phyloP scores from a whole-genome alignment of 2,329 filamentous ascomycete species.

The Ceratocystis lukuohia region DNA sequence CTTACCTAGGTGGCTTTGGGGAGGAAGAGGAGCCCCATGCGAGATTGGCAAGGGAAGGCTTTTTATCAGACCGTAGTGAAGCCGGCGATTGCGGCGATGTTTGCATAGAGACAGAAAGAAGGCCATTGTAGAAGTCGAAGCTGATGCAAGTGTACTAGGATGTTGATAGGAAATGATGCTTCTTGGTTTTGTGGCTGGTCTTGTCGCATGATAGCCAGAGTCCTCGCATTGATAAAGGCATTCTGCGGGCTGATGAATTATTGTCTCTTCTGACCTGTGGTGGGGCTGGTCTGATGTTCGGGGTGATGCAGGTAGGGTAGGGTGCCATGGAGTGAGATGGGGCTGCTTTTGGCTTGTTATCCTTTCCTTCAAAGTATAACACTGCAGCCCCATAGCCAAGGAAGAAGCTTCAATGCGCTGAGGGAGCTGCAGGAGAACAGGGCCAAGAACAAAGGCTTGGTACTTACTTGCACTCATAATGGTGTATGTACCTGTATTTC shows the following conservation, averaged over 20 bases:
- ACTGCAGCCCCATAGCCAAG: not conserved
- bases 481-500: too few species aligned
- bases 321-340: constrained; percentile 30
- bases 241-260: not conserved
- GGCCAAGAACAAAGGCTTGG: too few species aligned
- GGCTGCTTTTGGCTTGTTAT: not conserved
- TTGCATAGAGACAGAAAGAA: not conserved
- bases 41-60: not conserved
- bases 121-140: not conserved
- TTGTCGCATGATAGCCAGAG: not conserved
- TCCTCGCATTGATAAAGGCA: not conserved
- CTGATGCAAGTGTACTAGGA: too few species aligned
- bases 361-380: not conserved
- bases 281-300: not conserved
- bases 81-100: not conserved
- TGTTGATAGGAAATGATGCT: too few species aligned
- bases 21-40: not conserved
- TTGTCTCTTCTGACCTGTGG: not conserved
- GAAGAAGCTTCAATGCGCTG: not conserved
- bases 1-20: not conserved
- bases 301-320: not conserved
- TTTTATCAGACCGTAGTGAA: not conserved
- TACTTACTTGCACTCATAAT: too few species aligned
- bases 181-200: not conserved
- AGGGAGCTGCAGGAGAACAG: too few species aligned